Evolutionary conservation across 331 rosid genomes (phyloP).

Genomic region (Saraca asoca): DNA sequence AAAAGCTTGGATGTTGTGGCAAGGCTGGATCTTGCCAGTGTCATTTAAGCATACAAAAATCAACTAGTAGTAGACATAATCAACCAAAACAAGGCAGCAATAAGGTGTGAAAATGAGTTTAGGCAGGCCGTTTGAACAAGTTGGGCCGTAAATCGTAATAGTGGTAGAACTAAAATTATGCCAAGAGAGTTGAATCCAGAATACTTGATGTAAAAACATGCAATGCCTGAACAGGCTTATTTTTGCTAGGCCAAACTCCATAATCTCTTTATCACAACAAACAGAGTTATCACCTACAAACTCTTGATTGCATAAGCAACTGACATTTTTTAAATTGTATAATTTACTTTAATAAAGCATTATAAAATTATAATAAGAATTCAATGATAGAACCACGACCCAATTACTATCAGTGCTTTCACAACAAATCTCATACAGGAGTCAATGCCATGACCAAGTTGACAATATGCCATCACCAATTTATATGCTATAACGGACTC

Average conservation of each 20-base stretch:
- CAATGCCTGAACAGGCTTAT: not conserved
- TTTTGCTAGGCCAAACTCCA: not conserved
- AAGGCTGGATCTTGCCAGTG: not conserved
- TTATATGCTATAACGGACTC: too few relatives aligned
- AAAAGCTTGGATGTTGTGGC: conserved; percentile 4
- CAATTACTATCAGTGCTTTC: too few relatives aligned
- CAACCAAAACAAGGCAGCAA: not conserved
- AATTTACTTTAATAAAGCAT: not conserved
- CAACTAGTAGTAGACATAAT: not conserved
- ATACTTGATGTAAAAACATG: not conserved
- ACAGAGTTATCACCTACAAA: too few relatives aligned
- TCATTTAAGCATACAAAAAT: conserved; percentile 24
- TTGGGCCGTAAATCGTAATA: not conserved
- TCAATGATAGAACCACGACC: too few relatives aligned
- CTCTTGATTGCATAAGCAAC: too few relatives aligned
- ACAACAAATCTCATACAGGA: too few relatives aligned
- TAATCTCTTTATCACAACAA: not conserved
- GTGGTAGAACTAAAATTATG: not conserved
- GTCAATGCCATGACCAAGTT: too few relatives aligned
- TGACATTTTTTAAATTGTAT: too few relatives aligned
- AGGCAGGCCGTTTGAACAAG: not conserved
- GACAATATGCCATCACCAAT: too few relatives aligned
- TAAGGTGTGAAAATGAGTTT: not conserved
- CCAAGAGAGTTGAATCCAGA: not conserved
- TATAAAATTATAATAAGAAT: not conserved